Conservation (phyloP, 2,329 filamentous ascomycete genomes). For the Sarocladiaceae sp. region DNA sequence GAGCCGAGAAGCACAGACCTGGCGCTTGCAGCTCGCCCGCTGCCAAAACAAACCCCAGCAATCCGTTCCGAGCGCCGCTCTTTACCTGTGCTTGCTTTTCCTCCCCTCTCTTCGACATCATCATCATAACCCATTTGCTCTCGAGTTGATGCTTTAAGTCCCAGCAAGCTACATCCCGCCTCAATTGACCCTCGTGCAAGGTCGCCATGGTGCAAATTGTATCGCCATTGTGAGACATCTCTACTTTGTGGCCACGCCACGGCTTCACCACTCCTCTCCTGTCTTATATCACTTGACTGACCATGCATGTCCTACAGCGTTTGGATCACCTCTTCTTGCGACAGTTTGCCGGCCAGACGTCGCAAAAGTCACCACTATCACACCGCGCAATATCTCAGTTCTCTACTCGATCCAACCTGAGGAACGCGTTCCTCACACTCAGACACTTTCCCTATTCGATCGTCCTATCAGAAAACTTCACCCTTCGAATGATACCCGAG, state of each 20-base stretch:
- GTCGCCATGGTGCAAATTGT: conserved; percentile 9
- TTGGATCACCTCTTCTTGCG: conserved; percentile 7
- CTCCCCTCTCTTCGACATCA: neutral
- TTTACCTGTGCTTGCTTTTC: neutral
- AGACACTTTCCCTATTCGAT: neutral
- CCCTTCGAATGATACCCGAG: conserved; percentile 10
- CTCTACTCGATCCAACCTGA: neutral
- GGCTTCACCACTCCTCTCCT: conserved; percentile 3
- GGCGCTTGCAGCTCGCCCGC: neutral
- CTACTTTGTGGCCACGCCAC: neutral
- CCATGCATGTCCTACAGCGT: neutral
- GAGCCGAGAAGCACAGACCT: conserved; percentile 3
- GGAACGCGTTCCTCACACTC: neutral
- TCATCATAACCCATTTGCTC: too few relatives aligned
- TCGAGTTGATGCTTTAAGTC: too few relatives aligned
- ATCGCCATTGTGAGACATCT: conserved; percentile 1
- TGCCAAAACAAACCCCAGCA: conserved; percentile 9
- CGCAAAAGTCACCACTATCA: conserved; percentile 6
- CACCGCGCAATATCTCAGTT: neutral
- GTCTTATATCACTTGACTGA: conserved; percentile 2
- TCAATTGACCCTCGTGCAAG: conserved; percentile 8
- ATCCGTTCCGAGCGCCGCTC: neutral
- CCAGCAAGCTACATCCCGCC: too few relatives aligned
- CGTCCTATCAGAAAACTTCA: neutral
- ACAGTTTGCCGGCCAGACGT: conserved; percentile 9